A percentile compares a stretch with the other conserved stretches of the same genome.
These are phyloP conservation scores for Kodamaea fungicola DNA, from an alignment of 1,139 yeast genomes.

Conservation along the genomic window DNA sequence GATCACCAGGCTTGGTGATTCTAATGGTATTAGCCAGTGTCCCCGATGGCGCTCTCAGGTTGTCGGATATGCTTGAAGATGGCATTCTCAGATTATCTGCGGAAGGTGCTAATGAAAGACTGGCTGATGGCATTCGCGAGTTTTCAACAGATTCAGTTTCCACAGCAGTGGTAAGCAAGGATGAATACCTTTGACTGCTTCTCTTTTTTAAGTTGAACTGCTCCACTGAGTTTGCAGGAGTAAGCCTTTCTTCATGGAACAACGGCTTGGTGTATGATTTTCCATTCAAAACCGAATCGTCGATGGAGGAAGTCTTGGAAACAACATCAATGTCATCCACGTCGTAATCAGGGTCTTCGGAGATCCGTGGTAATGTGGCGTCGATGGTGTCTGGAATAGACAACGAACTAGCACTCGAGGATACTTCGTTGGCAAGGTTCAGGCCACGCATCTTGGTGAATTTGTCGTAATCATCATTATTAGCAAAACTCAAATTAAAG, in stretches of 20 bases:
- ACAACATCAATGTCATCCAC: constrained; percentile 11
- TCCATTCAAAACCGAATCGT: constrained; percentile 32
- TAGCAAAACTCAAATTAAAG: constrained; percentile 29
- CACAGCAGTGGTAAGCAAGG: constrained; percentile 1
- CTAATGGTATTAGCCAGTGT: neutral
- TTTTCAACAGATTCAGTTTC: neutral
- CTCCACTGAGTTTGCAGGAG: constrained; percentile 24
- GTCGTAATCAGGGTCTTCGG: constrained; percentile 32
- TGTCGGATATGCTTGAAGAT: no score
- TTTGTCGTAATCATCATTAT: constrained; percentile 27
- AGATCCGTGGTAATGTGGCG: constrained; percentile 35
- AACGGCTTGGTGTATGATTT: constrained; percentile 20
- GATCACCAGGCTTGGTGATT: neutral
- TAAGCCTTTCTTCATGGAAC: constrained; percentile 31
- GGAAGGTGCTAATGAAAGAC: no score
- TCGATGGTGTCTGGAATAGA: constrained; percentile 47
- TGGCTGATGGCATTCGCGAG: constrained; percentile 1
- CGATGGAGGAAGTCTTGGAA: constrained; percentile 8
- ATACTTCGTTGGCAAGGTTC: constrained; percentile 17
- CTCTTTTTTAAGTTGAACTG: constrained; percentile 7
- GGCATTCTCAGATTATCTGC: no score
- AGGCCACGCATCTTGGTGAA: constrained; percentile 33
- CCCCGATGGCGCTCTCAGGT: neutral
- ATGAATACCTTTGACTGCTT: constrained; percentile 17
- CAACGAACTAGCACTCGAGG: constrained; percentile 25